These are phyloP conservation scores for Xylaria sp. DNA, from an alignment of 2,329 filamentous ascomycete genomes.

Conservation along the genomic window DNA sequence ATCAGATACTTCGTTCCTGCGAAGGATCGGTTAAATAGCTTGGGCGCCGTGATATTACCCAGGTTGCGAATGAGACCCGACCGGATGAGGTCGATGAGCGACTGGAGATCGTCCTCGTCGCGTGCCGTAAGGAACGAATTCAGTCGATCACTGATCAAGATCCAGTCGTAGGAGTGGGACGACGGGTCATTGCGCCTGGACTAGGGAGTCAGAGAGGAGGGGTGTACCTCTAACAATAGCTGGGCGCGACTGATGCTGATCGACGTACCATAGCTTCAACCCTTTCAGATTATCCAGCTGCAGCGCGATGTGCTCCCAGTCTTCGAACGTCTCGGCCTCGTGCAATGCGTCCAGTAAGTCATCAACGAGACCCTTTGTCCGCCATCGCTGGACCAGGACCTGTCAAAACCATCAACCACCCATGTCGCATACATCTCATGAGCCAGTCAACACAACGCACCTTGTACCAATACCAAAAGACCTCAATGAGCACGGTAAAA, in stretches of 20 bases:
- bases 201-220: conserved; percentile 10
- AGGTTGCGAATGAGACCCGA: conserved; percentile 77
- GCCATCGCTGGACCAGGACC: conserved; percentile 65
- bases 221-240: not conserved
- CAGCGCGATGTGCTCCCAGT: conserved; percentile 81
- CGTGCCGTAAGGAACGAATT: conserved; percentile 64
- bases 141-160: conserved; percentile 72
- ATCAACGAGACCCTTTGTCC: conserved; percentile 57
- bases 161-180: conserved; percentile 79
- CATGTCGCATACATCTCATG: too few species aligned
- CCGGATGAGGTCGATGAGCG: conserved; percentile 72
- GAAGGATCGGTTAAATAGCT: conserved; percentile 78
- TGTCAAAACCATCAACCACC: conserved; percentile 31
- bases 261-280: conserved; percentile 67
- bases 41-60: conserved; percentile 80
- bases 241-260: not conserved
- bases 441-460: conserved; percentile 34
- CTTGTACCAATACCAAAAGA: conserved; percentile 57
- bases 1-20: conserved; percentile 86
- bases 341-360: conserved; percentile 61
- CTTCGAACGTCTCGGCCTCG: conserved; percentile 66
- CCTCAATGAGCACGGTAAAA: conserved; percentile 56
- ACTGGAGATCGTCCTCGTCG: conserved; percentile 65
- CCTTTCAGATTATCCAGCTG: conserved; percentile 77
- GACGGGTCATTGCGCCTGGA: conserved; percentile 73